Evolutionary conservation across 192 early-diverging fungal genomes (phyloP).

Genomic region (Backusella tuberculispora): DNA sequence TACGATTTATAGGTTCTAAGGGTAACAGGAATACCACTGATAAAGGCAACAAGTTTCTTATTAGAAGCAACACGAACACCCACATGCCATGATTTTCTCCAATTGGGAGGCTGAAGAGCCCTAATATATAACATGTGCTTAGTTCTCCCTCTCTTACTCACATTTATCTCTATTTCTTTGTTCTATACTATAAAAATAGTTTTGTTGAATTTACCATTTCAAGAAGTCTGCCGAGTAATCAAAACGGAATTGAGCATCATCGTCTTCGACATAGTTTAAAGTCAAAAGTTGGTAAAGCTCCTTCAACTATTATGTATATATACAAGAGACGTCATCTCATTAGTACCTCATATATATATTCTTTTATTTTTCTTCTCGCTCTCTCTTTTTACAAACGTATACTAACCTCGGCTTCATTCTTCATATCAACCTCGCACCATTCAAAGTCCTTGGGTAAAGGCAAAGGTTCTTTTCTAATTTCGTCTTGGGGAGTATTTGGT

Average conservation of each 20-base stretch:
- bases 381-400: not conserved
- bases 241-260: constrained; percentile 95
- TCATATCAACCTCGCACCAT: constrained; percentile 86
- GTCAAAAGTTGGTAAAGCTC: constrained; percentile 91
- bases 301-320: constrained; percentile 53
- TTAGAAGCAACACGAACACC: constrained; percentile 85
- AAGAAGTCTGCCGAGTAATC: constrained; percentile 94
- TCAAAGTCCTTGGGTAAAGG: constrained; percentile 88
- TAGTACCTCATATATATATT: not conserved
- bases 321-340: not conserved
- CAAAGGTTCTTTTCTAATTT: constrained; percentile 84
- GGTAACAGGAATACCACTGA: constrained; percentile 90
- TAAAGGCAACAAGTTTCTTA: constrained; percentile 92
- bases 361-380: not conserved
- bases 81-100: constrained; percentile 86
- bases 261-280: constrained; percentile 97
- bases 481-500: constrained; percentile 65
- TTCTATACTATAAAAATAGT: not conserved
- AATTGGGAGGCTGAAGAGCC: constrained; percentile 94
- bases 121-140: constrained; percentile 36
- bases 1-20: constrained; percentile 74
- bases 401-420: constrained; percentile 68
- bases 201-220: constrained; percentile 66
- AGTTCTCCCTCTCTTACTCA: no score
- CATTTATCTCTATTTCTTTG: not conserved